Evolutionary conservation across 768 basidiomycete genomes (phyloP), one percentile per base, ranked within the genome.

Genomic region (Rhizopogon sp.): DNA sequence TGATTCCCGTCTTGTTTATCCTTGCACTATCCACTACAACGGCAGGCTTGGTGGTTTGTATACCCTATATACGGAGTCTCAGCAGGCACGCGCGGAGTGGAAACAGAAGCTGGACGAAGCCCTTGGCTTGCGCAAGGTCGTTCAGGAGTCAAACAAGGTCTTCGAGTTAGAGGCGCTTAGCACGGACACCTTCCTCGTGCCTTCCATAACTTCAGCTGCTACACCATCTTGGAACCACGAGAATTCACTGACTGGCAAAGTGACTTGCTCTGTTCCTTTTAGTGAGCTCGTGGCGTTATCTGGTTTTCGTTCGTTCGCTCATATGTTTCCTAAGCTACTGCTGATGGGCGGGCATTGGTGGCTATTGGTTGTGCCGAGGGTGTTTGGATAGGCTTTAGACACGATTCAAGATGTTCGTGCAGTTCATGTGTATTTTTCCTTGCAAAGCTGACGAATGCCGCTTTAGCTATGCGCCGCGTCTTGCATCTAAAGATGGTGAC

Each of bases 361-460:
- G 93, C 95, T 0, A 86, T 98, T 61, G 97, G 95, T 7, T 97
- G 94, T 67, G 87, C 89, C 0, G 93, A 97, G 65, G 97, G 97
- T 31, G 90, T 97, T 20, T 97, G 92, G 90, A 94, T 97, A 56
- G 94, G 94, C 0, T 87, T 94, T 69, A 81, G 90, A 40, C 89
- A 92, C 59, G 90, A 96, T 69, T 87, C 94, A 2, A 76, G 80
- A 66, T 94, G 92, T 93, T 68, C 57, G 85, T 63, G 7, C 16
- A 55, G 57, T 4, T 52, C 50, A 57, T 51, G 35, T 42, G 6
- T 25, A n/a, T 2, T 39, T 50, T 9, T 39, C 14, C 33, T 10
- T 9, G 22, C 42, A 13, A 25, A 9, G 40, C 56, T 69, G 47
- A 59, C 53, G 43, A 50, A 25, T 41, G 17, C 52, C 8, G 28